Evolutionary conservation across 768 basidiomycete genomes (phyloP).

Genomic region (Xerocomus brunneocitrinus): DNA sequence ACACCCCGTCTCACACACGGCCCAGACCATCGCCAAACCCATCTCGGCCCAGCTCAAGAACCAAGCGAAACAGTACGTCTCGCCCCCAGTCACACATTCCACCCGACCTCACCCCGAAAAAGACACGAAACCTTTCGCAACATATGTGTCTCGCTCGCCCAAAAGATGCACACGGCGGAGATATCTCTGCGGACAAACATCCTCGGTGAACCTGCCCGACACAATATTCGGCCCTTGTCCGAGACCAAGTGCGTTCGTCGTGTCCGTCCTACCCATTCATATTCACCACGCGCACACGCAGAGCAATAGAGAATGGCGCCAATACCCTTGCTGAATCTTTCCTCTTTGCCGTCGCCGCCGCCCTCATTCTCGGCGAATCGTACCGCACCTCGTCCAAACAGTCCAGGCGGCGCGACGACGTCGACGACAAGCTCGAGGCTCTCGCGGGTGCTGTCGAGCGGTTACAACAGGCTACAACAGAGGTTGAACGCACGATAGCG

Average conservation of each 20-base stretch:
- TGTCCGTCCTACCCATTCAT: neutral
- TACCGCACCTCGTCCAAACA: constrained; percentile 70
- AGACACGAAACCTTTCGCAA: constrained; percentile 72
- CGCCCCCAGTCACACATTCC: neutral
- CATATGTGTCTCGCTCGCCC: constrained; percentile 70
- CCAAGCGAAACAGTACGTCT: constrained; percentile 66
- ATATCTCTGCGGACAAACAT: constrained; percentile 68
- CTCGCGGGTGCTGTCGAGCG: constrained; percentile 45
- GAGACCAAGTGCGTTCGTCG: constrained; percentile 54
- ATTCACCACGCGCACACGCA: constrained; percentile 22
- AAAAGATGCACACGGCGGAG: constrained; percentile 72
- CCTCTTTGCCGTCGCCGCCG: constrained; percentile 71
- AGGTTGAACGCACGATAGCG: constrained; percentile 40
- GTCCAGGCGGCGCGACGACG: constrained; percentile 63
- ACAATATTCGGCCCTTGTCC: constrained; percentile 69
- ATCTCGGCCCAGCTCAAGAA: constrained; percentile 64
- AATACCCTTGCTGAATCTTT: constrained; percentile 84
- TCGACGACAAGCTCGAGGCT: constrained; percentile 67
- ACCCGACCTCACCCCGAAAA: neutral
- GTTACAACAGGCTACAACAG: constrained; percentile 39
- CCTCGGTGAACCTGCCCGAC: constrained; percentile 65
- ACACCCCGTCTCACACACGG: neutral
- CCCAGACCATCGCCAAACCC: constrained; percentile 79
- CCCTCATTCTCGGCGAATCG: constrained; percentile 69
- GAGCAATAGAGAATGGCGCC: constrained; percentile 83